These are phyloP conservation scores for Fistulinella prunicolor DNA, from an alignment of 768 basidiomycete species.

Conservation along the genomic window DNA sequence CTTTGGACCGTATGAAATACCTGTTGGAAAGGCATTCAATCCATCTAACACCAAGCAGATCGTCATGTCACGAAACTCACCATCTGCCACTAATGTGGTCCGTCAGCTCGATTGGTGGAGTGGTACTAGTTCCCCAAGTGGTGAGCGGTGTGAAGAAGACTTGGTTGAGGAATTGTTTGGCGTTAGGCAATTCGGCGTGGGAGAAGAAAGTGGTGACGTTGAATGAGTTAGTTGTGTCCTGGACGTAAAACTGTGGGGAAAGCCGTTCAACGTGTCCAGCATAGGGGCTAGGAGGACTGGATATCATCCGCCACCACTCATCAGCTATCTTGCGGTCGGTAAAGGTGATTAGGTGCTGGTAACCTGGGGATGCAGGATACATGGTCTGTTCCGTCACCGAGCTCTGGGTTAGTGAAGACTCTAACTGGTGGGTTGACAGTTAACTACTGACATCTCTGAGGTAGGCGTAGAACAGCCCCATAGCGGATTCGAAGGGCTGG, in stretches of 20 bases:
- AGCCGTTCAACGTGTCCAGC: background rate
- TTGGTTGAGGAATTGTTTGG: background rate
- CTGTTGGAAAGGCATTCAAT: background rate
- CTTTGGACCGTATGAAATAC: background rate
- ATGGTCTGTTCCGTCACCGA: no score
- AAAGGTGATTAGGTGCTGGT: constrained; percentile 21
- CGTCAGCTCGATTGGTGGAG: background rate
- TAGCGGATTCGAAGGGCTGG: no score
- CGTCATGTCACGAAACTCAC: background rate
- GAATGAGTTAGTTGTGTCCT: background rate
- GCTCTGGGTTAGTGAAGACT: background rate
- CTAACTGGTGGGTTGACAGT: background rate
- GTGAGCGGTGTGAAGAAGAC: constrained; percentile 1
- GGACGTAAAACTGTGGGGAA: constrained; percentile 3
- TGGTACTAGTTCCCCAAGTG: no score
- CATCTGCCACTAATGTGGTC: constrained; percentile 2
- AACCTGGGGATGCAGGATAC: background rate
- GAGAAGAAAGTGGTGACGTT: no score
- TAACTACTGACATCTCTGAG: background rate
- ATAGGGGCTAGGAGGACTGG: constrained; percentile 11
- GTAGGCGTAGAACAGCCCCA: constrained; percentile 3
- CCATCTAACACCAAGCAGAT: background rate
- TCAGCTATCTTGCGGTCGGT: constrained; percentile 21
- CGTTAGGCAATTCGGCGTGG: background rate
- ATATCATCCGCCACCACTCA: constrained; percentile 27